Conservation (phyloP, 148 eudicot species). For the Beta vulgaris region DNA sequence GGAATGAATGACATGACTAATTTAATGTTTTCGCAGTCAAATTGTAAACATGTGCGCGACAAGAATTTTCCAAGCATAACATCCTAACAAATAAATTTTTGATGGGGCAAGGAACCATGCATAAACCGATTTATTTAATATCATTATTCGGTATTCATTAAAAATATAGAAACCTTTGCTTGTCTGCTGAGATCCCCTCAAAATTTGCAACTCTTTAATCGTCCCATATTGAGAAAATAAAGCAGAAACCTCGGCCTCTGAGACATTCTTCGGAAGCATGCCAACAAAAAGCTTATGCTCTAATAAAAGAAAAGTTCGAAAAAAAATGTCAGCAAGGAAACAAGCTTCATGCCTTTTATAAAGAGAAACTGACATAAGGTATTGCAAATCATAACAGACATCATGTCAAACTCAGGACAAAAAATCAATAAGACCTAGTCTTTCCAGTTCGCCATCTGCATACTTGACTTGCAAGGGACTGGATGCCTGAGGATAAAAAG, state of each 20-base stretch:
- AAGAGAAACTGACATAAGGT: conserved; percentile 3
- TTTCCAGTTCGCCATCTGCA: conserved; percentile 99
- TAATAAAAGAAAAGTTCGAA: conserved; percentile 31
- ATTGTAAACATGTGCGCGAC: conserved; percentile 2
- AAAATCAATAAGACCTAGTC: conserved; percentile 60
- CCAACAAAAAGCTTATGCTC: conserved; percentile 98
- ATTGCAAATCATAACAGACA: neutral
- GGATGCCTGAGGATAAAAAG: conserved; percentile 61
- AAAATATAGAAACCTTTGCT: conserved; percentile 71
- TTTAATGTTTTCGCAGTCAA: conserved; percentile 11
- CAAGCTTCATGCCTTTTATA: neutral
- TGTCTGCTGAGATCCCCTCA: conserved; percentile 95
- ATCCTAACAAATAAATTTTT: neutral
- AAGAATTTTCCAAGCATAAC: neutral
- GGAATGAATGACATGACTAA: conserved; percentile 3
- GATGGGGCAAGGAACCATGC: neutral
- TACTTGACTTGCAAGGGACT: conserved; percentile 99
- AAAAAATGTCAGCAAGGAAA: conserved; percentile 6
- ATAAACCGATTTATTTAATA: neutral
- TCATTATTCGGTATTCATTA: neutral
- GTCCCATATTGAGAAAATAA: conserved; percentile 87
- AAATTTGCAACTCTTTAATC: conserved; percentile 82
- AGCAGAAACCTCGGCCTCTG: conserved; percentile 81
- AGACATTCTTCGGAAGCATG: conserved; percentile 95
- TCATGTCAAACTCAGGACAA: conserved; percentile 11